Conservation (phyloP, 2,329 filamentous ascomycete species). For the Aspergillus costaricaensis region DNA sequence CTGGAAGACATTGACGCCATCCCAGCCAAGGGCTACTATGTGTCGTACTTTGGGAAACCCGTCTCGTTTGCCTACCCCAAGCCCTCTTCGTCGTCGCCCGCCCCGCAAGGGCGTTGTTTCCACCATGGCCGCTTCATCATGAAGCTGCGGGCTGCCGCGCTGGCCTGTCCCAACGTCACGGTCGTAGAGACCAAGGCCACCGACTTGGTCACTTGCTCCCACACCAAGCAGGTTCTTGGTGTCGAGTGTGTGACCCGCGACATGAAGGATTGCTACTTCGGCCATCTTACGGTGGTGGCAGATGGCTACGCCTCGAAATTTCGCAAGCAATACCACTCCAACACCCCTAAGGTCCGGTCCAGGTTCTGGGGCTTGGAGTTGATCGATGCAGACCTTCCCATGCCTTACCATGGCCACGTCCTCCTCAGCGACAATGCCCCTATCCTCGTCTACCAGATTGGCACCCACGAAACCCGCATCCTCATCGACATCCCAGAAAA, state of each 20-base stretch:
- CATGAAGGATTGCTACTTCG: constrained; percentile 78
- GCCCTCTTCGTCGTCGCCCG: constrained; percentile 50
- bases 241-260: constrained; percentile 71
- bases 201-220: constrained; percentile 69
- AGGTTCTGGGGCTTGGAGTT: constrained; percentile 95
- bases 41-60: constrained; percentile 74
- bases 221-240: constrained; percentile 73
- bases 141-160: constrained; percentile 74
- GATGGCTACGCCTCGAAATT: constrained; percentile 94
- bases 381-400: constrained; percentile 79
- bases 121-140: constrained; percentile 94
- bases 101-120: constrained; percentile 76
- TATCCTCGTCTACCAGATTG: constrained; percentile 94
- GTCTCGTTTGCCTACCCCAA: constrained; percentile 79
- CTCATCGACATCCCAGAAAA: constrained; percentile 84
- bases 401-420: constrained; percentile 79
- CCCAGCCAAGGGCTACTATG: constrained; percentile 80
- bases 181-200: constrained; percentile 87
- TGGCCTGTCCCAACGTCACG: constrained; percentile 77
- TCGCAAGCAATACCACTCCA: constrained; percentile 72
- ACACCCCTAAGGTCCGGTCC: constrained; percentile 70
- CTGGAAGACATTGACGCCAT: constrained; percentile 87
- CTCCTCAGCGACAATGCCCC: constrained; percentile 76
- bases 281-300: constrained; percentile 79
- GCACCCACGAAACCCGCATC: constrained; percentile 86